Conservation (phyloP, 371 early-diverging fungal species). For the Mortierella sp. region DNA sequence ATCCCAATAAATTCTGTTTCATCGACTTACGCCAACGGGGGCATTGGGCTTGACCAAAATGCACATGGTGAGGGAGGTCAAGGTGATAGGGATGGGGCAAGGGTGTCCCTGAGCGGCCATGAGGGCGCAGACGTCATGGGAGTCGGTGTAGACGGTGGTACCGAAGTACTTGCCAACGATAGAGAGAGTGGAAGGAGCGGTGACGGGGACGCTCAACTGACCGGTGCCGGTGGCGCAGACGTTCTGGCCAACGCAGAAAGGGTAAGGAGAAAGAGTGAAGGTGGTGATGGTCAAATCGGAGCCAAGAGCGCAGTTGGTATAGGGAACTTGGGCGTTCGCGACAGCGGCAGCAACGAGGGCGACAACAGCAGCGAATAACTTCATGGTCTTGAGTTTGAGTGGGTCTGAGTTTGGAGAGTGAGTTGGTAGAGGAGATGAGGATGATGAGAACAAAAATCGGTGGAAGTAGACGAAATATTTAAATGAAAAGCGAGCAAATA, state of each 20-base stretch:
- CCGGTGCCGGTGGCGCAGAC: slow-evolving; percentile 43
- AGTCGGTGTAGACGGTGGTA: slow-evolving; percentile 39
- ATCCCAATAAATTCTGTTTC: too few species aligned
- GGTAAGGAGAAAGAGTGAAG: slow-evolving; percentile 33
- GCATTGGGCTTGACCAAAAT: slow-evolving; percentile 25
- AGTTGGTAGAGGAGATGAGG: too few species aligned
- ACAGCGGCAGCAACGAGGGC: slow-evolving; percentile 7
- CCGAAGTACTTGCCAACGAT: slow-evolving; percentile 31
- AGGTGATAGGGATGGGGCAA: slow-evolving; percentile 39
- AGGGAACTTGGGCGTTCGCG: slow-evolving; percentile 24
- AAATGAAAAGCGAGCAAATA: too few species aligned
- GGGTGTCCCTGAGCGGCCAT: slow-evolving; percentile 24
- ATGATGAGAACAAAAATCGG: too few species aligned
- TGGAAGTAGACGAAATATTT: too few species aligned
- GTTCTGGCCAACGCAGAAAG: slow-evolving; percentile 33
- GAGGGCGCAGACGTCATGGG: slow-evolving; percentile 41
- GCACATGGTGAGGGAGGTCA: slow-evolving; percentile 39
- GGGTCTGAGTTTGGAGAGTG: too few species aligned
- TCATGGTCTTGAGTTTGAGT: slow-evolving; percentile 14
- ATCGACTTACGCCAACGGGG: slow-evolving; percentile 18
- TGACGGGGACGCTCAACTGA: slow-evolving; percentile 21
- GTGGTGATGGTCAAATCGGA: slow-evolving; percentile 18
- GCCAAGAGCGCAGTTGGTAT: slow-evolving; percentile 29
- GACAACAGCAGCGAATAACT: slow-evolving; percentile 27
- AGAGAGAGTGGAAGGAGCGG: slow-evolving; percentile 7